phyloP scores from a whole-genome alignment of 768 basidiomycete genomes.

The Phlebiopsis gigantea region DNA sequence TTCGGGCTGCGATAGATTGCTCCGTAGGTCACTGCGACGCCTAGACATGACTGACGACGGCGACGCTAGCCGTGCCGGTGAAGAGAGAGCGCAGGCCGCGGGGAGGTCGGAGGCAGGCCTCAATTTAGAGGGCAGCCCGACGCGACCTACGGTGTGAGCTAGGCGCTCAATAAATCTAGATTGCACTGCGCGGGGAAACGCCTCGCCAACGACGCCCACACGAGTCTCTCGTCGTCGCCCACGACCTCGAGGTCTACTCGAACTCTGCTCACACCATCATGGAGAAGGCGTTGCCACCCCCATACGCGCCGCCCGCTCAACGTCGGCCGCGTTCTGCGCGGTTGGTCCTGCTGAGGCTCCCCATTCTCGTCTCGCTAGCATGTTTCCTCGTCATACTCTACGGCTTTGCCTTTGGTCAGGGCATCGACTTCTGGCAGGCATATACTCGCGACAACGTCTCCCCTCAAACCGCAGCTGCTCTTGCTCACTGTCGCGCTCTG shows the following conservation, averaged over 20 bases:
- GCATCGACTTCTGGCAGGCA: slow-evolving; percentile 11
- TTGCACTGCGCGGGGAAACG: not conserved
- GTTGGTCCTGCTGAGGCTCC: not conserved
- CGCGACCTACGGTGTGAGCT: not conserved
- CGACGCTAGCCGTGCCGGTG: not conserved
- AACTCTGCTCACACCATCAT: not conserved
- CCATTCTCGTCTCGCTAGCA: not conserved
- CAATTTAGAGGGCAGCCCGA: not conserved
- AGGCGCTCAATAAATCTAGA: not conserved
- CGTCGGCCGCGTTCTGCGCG: not conserved
- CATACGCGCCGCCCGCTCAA: not conserved
- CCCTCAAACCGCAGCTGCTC: slow-evolving; percentile 24
- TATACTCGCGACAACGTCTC: slow-evolving; percentile 17
- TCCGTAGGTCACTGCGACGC: not conserved
- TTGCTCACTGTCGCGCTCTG: slow-evolving; percentile 32
- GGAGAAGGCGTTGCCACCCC: not conserved
- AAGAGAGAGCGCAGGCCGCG: not conserved
- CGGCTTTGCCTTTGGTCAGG: slow-evolving; percentile 13
- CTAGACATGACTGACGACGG: not conserved
- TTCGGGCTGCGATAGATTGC: not conserved
- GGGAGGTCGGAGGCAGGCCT: not conserved
- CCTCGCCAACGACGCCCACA: slow-evolving; percentile 3
- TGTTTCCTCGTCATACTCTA: slow-evolving; percentile 12
- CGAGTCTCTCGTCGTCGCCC: slow-evolving; percentile 1
- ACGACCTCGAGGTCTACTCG: slow-evolving; percentile 1